Conservation (phyloP, 2,329 filamentous ascomycete species). For the Ambrosiella cleistominuta region DNA sequence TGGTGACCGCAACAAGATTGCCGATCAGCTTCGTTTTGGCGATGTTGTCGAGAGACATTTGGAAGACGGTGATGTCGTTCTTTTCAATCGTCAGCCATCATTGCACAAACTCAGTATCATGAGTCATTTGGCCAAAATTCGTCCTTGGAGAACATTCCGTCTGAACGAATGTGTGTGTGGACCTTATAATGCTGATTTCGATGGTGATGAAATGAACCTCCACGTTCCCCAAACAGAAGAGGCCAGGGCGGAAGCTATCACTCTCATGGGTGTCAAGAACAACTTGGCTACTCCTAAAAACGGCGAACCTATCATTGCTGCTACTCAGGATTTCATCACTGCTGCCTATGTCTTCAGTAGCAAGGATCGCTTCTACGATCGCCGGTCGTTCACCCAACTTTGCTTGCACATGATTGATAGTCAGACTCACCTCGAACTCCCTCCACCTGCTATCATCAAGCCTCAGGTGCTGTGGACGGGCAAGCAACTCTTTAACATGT, state of each 20-base stretch:
- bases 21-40: constrained; percentile 58
- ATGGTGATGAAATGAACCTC: constrained; percentile 97
- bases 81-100: constrained; percentile 96
- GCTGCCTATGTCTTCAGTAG: constrained; percentile 79
- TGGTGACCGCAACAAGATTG: constrained; percentile 51
- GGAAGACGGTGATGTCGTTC: constrained; percentile 84
- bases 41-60: constrained; percentile 90
- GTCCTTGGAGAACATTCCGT: constrained; percentile 89
- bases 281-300: constrained; percentile 94
- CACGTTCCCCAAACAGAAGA: constrained; percentile 97
- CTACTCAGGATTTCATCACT: constrained; percentile 99
- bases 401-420: constrained; percentile 88
- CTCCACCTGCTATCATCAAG: constrained; percentile 71
- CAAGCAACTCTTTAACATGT: constrained; percentile 85
- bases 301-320: constrained; percentile 91
- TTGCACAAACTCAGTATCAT: constrained; percentile 98
- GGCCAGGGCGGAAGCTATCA: constrained; percentile 83
- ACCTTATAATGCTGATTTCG: constrained; percentile 97
- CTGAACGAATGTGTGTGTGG: constrained; percentile 97
- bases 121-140: constrained; percentile 80
- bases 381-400: constrained; percentile 73
- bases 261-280: constrained; percentile 94
- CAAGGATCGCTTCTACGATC: constrained; percentile 85
- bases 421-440: constrained; percentile 61
- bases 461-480: constrained; percentile 85